A percentile compares a stretch with the other conserved stretches of the same genome.
Evolutionary conservation across 1,139 yeast genomes (phyloP).

Genomic region (Sugiyamaella novakii): DNA sequence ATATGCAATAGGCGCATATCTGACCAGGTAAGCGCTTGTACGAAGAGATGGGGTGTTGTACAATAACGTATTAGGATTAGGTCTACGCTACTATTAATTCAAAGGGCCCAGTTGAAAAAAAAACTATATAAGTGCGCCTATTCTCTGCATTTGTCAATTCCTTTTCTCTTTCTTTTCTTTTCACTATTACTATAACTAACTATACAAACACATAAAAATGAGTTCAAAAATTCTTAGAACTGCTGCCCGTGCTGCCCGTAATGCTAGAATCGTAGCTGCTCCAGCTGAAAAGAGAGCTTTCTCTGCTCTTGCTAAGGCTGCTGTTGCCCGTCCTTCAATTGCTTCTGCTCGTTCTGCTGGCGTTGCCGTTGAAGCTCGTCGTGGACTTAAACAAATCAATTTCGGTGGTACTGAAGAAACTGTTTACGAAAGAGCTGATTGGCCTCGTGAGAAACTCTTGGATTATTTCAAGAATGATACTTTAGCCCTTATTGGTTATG

Average conservation of each 20-base stretch:
- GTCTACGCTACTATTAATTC: too few relatives aligned
- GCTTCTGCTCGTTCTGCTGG: conserved; percentile 30
- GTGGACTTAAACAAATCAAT: conserved; percentile 91
- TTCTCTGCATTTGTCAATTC: not conserved
- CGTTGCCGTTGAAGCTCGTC: conserved; percentile 33
- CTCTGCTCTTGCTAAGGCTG: conserved; percentile 33
- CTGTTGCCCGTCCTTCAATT: conserved; percentile 31
- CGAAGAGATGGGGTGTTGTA: not conserved
- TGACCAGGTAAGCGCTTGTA: not conserved
- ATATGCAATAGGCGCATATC: not conserved
- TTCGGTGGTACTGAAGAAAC: conserved; percentile 94
- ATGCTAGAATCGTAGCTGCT: conserved; percentile 30
- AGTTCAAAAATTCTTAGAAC: conserved; percentile 29
- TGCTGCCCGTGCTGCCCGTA: conserved; percentile 31
- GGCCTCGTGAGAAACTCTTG: conserved; percentile 96
- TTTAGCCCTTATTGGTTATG: conserved; percentile 96
- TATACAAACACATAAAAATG: conserved; percentile 17
- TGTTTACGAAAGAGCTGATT: conserved; percentile 98
- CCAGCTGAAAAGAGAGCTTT: conserved; percentile 30
- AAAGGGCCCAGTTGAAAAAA: too few relatives aligned
- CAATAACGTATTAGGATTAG: conserved; percentile 4
- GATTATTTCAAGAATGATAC: conserved; percentile 98
- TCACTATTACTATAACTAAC: not conserved
- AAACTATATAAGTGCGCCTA: conserved; percentile 5
- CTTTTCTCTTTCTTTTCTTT: not conserved